Percentiles rank a stretch among this genome's conserved stretches.
phyloP scores from a whole-genome alignment of 768 basidiomycete species.

The Rhizopogon salebrosus region DNA sequence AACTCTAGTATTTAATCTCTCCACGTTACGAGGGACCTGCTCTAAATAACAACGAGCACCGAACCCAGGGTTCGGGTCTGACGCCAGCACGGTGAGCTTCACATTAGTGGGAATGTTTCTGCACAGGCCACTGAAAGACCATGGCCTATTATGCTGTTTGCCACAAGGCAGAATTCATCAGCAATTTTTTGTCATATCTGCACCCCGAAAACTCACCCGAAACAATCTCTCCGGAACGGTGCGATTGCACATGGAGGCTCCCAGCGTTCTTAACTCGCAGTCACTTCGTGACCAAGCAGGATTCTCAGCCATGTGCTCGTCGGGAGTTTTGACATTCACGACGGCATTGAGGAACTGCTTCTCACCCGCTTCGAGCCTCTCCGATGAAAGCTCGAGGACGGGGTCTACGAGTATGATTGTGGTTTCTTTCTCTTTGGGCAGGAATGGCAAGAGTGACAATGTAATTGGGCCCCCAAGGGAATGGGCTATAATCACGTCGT shows the following conservation, averaged over 20 bases:
- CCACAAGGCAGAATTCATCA: not conserved
- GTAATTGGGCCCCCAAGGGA: constrained; percentile 12
- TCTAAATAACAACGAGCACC: not conserved
- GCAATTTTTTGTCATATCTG: not conserved
- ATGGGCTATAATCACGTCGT: constrained; percentile 16
- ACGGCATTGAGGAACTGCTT: not conserved
- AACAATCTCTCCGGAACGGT: not conserved
- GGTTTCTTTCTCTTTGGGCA: constrained; percentile 2
- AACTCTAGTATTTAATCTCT: not conserved
- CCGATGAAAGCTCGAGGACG: not conserved
- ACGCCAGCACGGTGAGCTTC: not conserved
- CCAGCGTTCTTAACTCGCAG: not conserved
- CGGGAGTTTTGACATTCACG: not conserved
- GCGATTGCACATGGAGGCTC: constrained; percentile 1
- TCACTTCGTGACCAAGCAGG: not conserved
- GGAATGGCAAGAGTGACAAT: constrained; percentile 12
- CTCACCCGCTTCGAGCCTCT: not conserved
- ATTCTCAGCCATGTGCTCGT: not conserved
- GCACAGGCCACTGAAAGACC: constrained; percentile 1
- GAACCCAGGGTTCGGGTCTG: not conserved
- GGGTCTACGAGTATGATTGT: constrained; percentile 10
- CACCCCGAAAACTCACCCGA: not conserved
- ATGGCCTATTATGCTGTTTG: not conserved
- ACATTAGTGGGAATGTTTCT: not conserved
- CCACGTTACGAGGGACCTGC: not conserved